Evolutionary conservation across 306 rosid species (phyloP), one percentile per base, ranked within the genome.

Genomic region (Parietaria judaica): DNA sequence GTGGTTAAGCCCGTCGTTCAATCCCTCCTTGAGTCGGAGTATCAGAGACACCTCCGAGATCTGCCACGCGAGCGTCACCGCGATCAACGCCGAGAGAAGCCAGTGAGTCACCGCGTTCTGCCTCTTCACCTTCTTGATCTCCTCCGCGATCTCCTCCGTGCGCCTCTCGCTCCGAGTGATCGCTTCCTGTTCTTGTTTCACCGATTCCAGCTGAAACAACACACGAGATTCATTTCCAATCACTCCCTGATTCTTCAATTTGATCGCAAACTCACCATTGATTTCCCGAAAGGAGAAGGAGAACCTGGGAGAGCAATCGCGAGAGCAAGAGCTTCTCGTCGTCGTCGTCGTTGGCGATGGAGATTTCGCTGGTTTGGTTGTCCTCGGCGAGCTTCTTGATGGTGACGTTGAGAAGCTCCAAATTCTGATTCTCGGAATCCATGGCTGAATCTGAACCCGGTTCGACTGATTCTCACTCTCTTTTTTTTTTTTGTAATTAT

Each of bases 61-160:
- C 66, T 92, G 95, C 95, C 98, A 92, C 65, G 75, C 77, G 48
- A 84, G 8, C 1, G 94, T 92, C 47, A 92, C 75, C 4, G 79
- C 85, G 57, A 92, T 80, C 95, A 88, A 68, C 70, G 34, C 78
- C 11, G 98, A 88, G 61, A 92, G 88, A 78, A 92, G 96, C 66
- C 96, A 88, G 36, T 88, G 88, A 35, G 94, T 86, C 13, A 86
- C 60, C 14, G 70, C 65, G 77, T 88, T 92, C 85, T 88, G 96
- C 66, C 49, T 88, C 69, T 71, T 82, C 56, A 92, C 63, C 65
- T 79, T 72, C 73, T 74, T 84, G 41, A 92, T 66, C 60, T 92
- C 94, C 67, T 74, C 82, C 16, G 80, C 67, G 11, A 88, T 75
- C 59, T 81, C 82, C 23, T 81, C 83, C 60, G n/a, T n/a, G n/a